Conservation (phyloP, 495 filamentous ascomycete genomes). For the Aspergillus nanangensis region DNA sequence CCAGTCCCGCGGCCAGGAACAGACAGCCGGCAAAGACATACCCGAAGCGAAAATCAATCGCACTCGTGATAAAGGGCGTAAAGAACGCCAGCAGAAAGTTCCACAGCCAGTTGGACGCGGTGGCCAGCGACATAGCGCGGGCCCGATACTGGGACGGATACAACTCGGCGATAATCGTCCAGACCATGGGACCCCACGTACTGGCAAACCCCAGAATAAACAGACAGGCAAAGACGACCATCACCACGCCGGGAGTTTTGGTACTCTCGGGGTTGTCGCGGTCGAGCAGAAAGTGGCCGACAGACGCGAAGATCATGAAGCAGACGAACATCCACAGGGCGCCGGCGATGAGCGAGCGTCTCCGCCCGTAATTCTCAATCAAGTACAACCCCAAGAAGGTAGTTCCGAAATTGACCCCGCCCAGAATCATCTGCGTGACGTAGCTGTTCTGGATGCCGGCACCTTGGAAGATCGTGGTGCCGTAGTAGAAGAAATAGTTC, state of each 20-base stretch:
- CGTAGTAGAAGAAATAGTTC: slow-evolving; percentile 71
- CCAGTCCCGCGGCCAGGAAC: slow-evolving; percentile 53
- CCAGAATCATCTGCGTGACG: slow-evolving; percentile 69
- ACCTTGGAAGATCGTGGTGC: slow-evolving; percentile 63
- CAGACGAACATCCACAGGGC: slow-evolving; percentile 66
- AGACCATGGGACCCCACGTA: slow-evolving; percentile 82
- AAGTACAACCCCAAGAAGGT: slow-evolving; percentile 68
- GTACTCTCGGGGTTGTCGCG: slow-evolving; percentile 40
- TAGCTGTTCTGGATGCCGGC: slow-evolving; percentile 63
- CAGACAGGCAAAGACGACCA: slow-evolving; percentile 66
- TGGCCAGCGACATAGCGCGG: slow-evolving; percentile 69
- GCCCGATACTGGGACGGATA: slow-evolving; percentile 74
- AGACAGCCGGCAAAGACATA: slow-evolving; percentile 75
- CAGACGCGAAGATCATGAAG: slow-evolving; percentile 67
- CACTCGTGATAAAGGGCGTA: slow-evolving; percentile 66
- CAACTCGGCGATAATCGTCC: slow-evolving; percentile 74
- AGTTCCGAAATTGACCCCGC: slow-evolving; percentile 64
- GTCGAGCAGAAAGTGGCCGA: slow-evolving; percentile 63
- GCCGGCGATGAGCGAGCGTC: slow-evolving; percentile 59
- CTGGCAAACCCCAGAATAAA: slow-evolving; percentile 54
- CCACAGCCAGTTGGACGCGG: slow-evolving; percentile 81
- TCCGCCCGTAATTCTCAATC: slow-evolving; percentile 64
- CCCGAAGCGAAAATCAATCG: slow-evolving; percentile 68
- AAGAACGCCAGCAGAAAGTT: slow-evolving; percentile 83
- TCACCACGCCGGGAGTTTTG: slow-evolving; percentile 59